These are phyloP conservation scores for Coriolopsis trogii DNA, from an alignment of 1,284 basidiomycete genomes.

Conservation along the genomic window DNA sequence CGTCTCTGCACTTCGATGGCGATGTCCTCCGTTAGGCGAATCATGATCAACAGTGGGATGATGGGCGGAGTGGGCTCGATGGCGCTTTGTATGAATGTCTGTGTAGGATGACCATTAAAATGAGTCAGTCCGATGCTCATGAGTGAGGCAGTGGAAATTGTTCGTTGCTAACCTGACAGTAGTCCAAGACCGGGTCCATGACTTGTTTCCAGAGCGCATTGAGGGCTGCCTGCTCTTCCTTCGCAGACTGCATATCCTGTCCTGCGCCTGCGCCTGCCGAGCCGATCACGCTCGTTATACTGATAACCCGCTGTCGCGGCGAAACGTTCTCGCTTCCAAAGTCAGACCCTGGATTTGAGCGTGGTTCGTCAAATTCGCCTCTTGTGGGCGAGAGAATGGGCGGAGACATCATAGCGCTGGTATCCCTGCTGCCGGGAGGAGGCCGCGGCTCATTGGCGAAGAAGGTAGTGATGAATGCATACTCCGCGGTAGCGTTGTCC, in stretches of 20 bases:
- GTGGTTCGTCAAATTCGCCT: constrained; percentile 34
- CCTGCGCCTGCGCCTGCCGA: too few relatives aligned
- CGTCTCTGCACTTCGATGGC: constrained; percentile 75
- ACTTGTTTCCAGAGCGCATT: constrained; percentile 87
- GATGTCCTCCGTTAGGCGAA: constrained; percentile 83
- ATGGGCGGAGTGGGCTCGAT: constrained; percentile 74
- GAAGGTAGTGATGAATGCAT: constrained; percentile 84
- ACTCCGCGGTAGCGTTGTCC: constrained; percentile 92
- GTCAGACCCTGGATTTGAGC: constrained; percentile 32
- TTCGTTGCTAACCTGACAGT: constrained; percentile 69
- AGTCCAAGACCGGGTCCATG: constrained; percentile 86
- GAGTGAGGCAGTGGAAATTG: neutral
- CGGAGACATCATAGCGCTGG: constrained; percentile 40
- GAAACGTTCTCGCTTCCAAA: constrained; percentile 24
- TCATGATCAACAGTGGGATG: constrained; percentile 83
- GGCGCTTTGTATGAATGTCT: constrained; percentile 70
- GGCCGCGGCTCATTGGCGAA: constrained; percentile 55
- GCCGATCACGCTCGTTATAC: constrained; percentile 32
- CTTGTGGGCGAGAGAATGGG: constrained; percentile 33
- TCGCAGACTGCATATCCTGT: constrained; percentile 31
- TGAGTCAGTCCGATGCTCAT: neutral
- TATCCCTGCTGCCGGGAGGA: constrained; percentile 38
- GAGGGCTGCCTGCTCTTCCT: constrained; percentile 60
- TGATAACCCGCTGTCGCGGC: constrained; percentile 30
- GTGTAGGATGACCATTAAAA: neutral